Conservation (phyloP, 805 yeast species). For the Suhomyces kilbournensis region DNA sequence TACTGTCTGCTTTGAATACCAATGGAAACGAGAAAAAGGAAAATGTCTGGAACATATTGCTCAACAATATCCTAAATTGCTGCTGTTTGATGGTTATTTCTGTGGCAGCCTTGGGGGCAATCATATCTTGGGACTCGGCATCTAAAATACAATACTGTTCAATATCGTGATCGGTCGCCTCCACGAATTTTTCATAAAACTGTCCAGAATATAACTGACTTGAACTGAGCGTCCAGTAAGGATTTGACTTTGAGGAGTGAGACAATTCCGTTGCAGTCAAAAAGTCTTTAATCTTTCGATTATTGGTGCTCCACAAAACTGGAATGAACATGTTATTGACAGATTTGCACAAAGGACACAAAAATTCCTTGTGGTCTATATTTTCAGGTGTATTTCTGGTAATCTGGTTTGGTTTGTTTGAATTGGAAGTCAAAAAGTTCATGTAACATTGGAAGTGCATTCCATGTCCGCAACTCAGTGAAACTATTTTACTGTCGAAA, state of each 20-base stretch:
- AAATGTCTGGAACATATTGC: constrained; percentile 35
- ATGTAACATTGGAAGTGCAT: constrained; percentile 80
- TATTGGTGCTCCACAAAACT: constrained; percentile 55
- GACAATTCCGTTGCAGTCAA: constrained; percentile 5
- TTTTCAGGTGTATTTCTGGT: constrained; percentile 82
- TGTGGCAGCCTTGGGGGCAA: constrained; percentile 16
- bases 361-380: constrained; percentile 63
- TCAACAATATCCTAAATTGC: constrained; percentile 26
- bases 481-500: constrained; percentile 45
- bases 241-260: background rate
- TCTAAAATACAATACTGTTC: constrained; percentile 23
- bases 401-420: constrained; percentile 61
- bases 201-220: constrained; percentile 13
- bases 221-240: constrained; percentile 15
- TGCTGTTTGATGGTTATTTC: constrained; percentile 17
- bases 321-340: constrained; percentile 84
- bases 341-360: constrained; percentile 90
- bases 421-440: constrained; percentile 56
- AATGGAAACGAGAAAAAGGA: constrained; percentile 39
- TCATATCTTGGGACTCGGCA: constrained; percentile 26
- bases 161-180: constrained; percentile 20
- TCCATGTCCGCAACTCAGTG: constrained; percentile 89
- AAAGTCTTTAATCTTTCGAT: constrained; percentile 23
- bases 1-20: constrained; percentile 33
- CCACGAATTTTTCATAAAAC: constrained; percentile 27